Conservation (phyloP, 1,139 yeast genomes). For the Hemisphaericaspora xylanilytica region DNA sequence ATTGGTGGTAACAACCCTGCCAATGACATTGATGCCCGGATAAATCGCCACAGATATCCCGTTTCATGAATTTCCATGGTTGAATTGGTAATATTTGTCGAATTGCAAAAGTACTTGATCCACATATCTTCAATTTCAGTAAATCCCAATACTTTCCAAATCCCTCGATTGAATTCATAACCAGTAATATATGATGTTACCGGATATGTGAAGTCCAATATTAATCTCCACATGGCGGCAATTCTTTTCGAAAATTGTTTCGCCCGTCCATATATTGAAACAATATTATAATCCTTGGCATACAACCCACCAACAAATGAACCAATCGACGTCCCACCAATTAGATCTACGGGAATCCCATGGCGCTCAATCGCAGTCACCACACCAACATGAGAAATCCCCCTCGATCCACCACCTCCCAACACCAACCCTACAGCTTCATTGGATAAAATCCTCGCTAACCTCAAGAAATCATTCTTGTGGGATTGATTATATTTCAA, state of each 20-base stretch:
- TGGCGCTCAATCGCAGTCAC: slow-evolving; percentile 89
- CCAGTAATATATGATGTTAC: slow-evolving; percentile 95
- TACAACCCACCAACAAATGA: slow-evolving; percentile 93
- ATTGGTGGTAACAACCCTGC: slow-evolving; percentile 94
- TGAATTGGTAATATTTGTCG: slow-evolving; percentile 95
- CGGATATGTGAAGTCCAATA: slow-evolving; percentile 86
- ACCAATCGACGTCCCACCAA: slow-evolving; percentile 97
- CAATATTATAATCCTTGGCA: slow-evolving; percentile 87
- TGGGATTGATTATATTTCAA: slow-evolving; percentile 54
- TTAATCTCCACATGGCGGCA: slow-evolving; percentile 81
- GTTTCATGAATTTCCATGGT: slow-evolving; percentile 91
- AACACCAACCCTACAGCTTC: slow-evolving; percentile 91
- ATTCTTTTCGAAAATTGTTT: slow-evolving; percentile 83
- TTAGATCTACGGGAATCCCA: slow-evolving; percentile 89
- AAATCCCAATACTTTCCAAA: slow-evolving; percentile 94
- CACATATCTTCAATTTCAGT: slow-evolving; percentile 93
- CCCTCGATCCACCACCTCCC: slow-evolving; percentile 98
- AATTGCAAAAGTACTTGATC: slow-evolving; percentile 83
- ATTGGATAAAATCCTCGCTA: slow-evolving; percentile 87
- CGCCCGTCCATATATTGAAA: slow-evolving; percentile 86
- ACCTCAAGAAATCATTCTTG: slow-evolving; percentile 83
- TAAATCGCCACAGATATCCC: slow-evolving; percentile 94
- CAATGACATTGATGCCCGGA: slow-evolving; percentile 93
- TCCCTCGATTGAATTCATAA: slow-evolving; percentile 93
- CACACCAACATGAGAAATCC: slow-evolving; percentile 88